Percentiles rank a stretch among this genome's conserved stretches.
phyloP scores from a whole-genome alignment of 768 basidiomycete species.

The Lentinula sp. region DNA sequence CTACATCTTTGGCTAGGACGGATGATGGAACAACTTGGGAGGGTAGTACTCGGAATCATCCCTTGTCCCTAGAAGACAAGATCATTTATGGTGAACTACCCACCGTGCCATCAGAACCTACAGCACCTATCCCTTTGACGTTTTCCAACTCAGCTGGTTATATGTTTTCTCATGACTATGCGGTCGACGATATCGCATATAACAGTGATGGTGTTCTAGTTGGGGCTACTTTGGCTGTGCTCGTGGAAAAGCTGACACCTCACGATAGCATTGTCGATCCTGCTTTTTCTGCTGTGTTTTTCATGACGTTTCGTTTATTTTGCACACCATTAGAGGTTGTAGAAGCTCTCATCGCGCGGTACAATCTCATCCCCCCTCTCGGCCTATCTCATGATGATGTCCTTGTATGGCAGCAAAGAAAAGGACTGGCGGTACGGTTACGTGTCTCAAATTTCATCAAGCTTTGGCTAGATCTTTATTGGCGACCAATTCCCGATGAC shows the following conservation, averaged over 20 bases:
- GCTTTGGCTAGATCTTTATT: slow-evolving; percentile 88
- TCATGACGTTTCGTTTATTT: slow-evolving; percentile 93
- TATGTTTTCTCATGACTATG: slow-evolving; percentile 73
- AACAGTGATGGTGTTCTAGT: slow-evolving; percentile 87
- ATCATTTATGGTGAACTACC: slow-evolving; percentile 48
- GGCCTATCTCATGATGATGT: slow-evolving; percentile 53
- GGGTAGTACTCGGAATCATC: slow-evolving; percentile 33
- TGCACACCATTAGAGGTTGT: slow-evolving; percentile 73
- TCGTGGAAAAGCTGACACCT: slow-evolving; percentile 98
- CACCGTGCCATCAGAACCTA: slow-evolving; percentile 31
- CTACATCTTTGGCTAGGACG: slow-evolving; percentile 41
- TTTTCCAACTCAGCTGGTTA: slow-evolving; percentile 39
- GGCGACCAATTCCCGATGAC: slow-evolving; percentile 74
- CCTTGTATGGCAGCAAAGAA: slow-evolving; percentile 77
- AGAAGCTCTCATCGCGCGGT: slow-evolving; percentile 73
- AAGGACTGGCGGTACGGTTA: slow-evolving; percentile 85
- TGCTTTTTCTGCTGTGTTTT: slow-evolving; percentile 84
- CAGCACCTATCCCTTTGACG: slow-evolving; percentile 32
- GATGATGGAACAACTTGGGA: slow-evolving; percentile 59
- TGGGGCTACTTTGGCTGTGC: slow-evolving; percentile 80
- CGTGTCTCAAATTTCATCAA: slow-evolving; percentile 92
- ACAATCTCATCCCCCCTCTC: slow-evolving; percentile 68
- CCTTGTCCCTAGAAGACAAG: slow-evolving; percentile 44
- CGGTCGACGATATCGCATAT: slow-evolving; percentile 80
- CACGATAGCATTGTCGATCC: slow-evolving; percentile 88